Percentiles rank a stretch among this genome's conserved stretches.
phyloP scores from a whole-genome alignment of 176 grass and related monocot species.

The Raddia distichophylla region DNA sequence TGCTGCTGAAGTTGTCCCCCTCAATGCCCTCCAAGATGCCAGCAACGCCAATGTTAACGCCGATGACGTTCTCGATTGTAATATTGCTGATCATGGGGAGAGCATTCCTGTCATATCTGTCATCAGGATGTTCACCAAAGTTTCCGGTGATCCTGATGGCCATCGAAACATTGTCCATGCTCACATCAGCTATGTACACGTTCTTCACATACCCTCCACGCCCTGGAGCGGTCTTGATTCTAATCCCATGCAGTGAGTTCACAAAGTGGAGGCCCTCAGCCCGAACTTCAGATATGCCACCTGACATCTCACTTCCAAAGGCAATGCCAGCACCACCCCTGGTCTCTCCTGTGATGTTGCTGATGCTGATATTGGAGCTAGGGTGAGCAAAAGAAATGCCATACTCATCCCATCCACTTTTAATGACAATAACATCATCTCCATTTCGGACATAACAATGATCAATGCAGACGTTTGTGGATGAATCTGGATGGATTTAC shows the following conservation, averaged over 20 bases:
- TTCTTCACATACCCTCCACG: constrained; percentile 83
- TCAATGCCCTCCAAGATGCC: constrained; percentile 79
- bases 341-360: constrained; percentile 61
- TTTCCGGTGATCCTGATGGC: constrained; percentile 84
- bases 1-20: constrained; percentile 85
- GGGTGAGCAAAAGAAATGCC: constrained; percentile 83
- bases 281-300: constrained; percentile 73
- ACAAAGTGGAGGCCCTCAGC: constrained; percentile 63
- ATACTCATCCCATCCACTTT: constrained; percentile 97
- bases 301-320: constrained; percentile 97
- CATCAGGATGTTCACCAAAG: constrained; percentile 81
- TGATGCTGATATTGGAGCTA: constrained; percentile 91
- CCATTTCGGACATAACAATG: constrained; percentile 88
- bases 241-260: constrained; percentile 83
- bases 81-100: constrained; percentile 81
- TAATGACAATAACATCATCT: constrained; percentile 79
- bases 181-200: constrained; percentile 68
- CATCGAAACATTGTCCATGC: constrained; percentile 79
- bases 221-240: constrained; percentile 83
- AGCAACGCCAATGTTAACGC: constrained; percentile 59
- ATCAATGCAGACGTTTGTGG: constrained; percentile 83
- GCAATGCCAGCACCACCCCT: constrained; percentile 77
- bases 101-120: constrained; percentile 68
- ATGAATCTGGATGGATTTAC: constrained; percentile 53
- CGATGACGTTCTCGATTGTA: constrained; percentile 69